These are phyloP conservation scores for Gigaspora rosea DNA, from an alignment of 192 early-diverging fungal genomes.

Conservation along the genomic window DNA sequence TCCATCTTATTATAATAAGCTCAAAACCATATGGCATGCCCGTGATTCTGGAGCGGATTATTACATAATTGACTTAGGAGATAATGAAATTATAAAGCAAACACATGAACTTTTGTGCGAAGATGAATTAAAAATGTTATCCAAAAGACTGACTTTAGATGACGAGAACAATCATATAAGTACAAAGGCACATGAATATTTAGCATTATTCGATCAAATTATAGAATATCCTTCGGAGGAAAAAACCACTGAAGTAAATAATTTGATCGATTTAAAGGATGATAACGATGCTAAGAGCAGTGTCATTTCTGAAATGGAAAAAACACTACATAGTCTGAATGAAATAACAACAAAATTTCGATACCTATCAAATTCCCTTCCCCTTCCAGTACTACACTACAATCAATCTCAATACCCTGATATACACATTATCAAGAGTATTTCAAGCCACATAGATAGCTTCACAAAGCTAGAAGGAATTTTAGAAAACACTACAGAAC, in stretches of 20 bases:
- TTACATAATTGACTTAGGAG: slow-evolving; percentile 3
- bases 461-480: background rate
- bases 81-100: background rate
- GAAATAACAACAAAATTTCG: slow-evolving; percentile 13
- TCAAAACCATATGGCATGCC: background rate
- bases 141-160: slow-evolving; percentile 2
- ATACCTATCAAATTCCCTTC: slow-evolving; percentile 11
- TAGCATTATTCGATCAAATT: slow-evolving; percentile 8
- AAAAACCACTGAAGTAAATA: background rate
- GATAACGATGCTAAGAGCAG: background rate
- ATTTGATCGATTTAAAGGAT: background rate
- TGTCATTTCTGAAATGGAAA: slow-evolving; percentile 9
- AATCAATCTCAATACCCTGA: background rate
- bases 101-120: background rate
- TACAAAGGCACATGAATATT: slow-evolving; percentile 2
- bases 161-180: slow-evolving; percentile 8
- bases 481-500: background rate
- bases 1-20: background rate
- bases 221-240: background rate
- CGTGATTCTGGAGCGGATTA: background rate
- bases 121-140: slow-evolving; percentile 5
- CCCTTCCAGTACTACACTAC: background rate
- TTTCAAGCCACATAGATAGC: background rate
- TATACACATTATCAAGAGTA: background rate
- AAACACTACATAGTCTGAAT: slow-evolving; percentile 8